A percentile compares a stretch with the other conserved stretches of the same genome.
phyloP scores from a whole-genome alignment of 1,139 yeast genomes.

The Yamadazyma epiphylla region DNA sequence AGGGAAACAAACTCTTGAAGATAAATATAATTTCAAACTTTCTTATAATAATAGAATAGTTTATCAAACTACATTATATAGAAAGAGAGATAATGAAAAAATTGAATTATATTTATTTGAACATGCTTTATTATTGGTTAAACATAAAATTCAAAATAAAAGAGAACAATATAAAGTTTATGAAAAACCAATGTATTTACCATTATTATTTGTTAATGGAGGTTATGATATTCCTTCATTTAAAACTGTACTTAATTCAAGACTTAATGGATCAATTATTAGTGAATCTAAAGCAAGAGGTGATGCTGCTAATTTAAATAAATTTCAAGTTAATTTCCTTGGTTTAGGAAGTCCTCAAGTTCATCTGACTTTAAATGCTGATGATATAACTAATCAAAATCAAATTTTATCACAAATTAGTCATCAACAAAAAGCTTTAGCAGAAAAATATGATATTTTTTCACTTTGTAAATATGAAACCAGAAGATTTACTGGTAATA shows the following conservation, averaged over 20 bases:
- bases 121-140: constrained; percentile 80
- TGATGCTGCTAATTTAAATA: constrained; percentile 27
- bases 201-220: constrained; percentile 70
- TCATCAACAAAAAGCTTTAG: constrained; percentile 71
- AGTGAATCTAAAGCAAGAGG: constrained; percentile 35
- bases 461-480: constrained; percentile 73
- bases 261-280: constrained; percentile 36
- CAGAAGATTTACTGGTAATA: constrained; percentile 65
- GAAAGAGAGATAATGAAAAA: constrained; percentile 72
- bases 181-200: constrained; percentile 90
- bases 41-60: constrained; percentile 79
- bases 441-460: constrained; percentile 74
- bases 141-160: constrained; percentile 83
- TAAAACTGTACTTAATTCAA: constrained; percentile 39
- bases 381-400: constrained; percentile 61
- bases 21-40: constrained; percentile 56
- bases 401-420: constrained; percentile 78
- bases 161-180: constrained; percentile 89
- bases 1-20: constrained; percentile 81
- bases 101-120: constrained; percentile 84
- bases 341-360: constrained; percentile 45
- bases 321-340: constrained; percentile 47
- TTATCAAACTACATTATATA: constrained; percentile 67
- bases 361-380: constrained; percentile 44
- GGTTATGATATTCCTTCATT: constrained; percentile 73